Conservation (phyloP, 2,329 filamentous ascomycete genomes). For the Epichloe gansuensis region DNA sequence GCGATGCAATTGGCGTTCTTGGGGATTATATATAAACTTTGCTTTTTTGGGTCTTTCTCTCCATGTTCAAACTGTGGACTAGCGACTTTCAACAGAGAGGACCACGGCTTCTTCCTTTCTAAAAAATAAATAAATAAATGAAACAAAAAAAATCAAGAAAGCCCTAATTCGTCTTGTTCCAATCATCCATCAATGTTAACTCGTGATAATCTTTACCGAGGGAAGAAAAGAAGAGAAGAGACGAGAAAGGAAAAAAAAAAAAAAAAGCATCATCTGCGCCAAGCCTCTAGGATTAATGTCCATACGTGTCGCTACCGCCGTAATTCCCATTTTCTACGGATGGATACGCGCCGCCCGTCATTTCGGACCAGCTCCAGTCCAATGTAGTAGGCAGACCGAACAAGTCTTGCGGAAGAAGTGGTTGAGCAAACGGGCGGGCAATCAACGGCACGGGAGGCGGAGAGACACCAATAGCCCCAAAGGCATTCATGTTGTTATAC, state of each 20-base stretch:
- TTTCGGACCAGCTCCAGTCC: slow-evolving; percentile 72
- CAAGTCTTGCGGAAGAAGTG: slow-evolving; percentile 81
- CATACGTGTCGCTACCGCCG: slow-evolving; percentile 12
- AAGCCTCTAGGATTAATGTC: background rate
- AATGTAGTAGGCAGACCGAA: slow-evolving; percentile 95
- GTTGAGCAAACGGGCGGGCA: slow-evolving; percentile 55
- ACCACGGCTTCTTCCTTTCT: background rate
- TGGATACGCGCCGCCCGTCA: slow-evolving; percentile 52
- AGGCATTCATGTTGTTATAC: slow-evolving; percentile 33
- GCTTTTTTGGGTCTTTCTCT: background rate
- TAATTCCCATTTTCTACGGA: slow-evolving; percentile 50
- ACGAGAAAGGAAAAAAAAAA: no score
- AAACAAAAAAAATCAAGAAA: background rate
- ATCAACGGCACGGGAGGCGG: slow-evolving; percentile 5
- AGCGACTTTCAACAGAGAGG: background rate
- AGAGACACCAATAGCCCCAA: slow-evolving; percentile 20
- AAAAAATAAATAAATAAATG: background rate
- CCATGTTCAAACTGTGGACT: background rate
- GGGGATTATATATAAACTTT: background rate
- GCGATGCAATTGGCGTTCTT: background rate
- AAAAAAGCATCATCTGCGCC: background rate
- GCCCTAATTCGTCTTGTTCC: background rate
- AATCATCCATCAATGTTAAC: background rate
- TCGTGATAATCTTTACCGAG: background rate
- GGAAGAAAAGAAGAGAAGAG: no score